Evolutionary conservation across 305 asterid genomes (phyloP).

Genomic region (Rubia peregrina): DNA sequence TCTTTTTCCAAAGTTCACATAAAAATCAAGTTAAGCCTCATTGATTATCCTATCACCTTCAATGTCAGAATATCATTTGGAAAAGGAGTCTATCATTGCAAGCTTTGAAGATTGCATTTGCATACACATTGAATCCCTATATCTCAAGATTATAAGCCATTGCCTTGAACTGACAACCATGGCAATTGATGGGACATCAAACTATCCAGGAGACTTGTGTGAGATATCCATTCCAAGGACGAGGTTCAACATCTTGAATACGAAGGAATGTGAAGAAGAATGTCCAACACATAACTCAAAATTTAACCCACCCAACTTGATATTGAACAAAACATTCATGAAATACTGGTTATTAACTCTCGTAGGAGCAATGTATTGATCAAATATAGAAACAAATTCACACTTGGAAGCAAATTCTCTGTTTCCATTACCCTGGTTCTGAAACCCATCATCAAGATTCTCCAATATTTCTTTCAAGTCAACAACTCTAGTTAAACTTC

Average conservation of each 20-base stretch:
- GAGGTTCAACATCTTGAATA: conserved; percentile 61
- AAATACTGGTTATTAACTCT: conserved; percentile 74
- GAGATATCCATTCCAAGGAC: conserved; percentile 92
- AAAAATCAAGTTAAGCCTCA: conserved; percentile 33
- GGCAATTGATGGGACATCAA: conserved; percentile 86
- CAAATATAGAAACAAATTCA: too few relatives aligned
- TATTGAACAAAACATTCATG: conserved; percentile 66
- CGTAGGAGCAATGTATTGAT: conserved; percentile 63
- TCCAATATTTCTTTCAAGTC: too few relatives aligned
- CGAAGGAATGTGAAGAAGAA: conserved; percentile 44
- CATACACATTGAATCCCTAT: conserved; percentile 24
- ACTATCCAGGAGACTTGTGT: conserved; percentile 86
- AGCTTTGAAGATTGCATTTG: conserved; percentile 27
- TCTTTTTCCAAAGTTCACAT: conserved; percentile 31
- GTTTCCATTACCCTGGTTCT: too few relatives aligned
- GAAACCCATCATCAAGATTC: too few relatives aligned
- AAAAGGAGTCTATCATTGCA: conserved; percentile 26
- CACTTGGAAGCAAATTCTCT: too few relatives aligned
- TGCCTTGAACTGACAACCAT: conserved; percentile 48
- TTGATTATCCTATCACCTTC: conserved; percentile 27
- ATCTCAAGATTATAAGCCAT: conserved; percentile 23
- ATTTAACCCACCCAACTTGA: conserved; percentile 87
- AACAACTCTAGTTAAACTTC: too few relatives aligned
- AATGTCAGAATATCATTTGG: conserved; percentile 17
- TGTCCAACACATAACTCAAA: conserved; percentile 54